Evolutionary conservation across 805 yeast genomes (phyloP).

Genomic region (Hanseniaspora lindneri): DNA sequence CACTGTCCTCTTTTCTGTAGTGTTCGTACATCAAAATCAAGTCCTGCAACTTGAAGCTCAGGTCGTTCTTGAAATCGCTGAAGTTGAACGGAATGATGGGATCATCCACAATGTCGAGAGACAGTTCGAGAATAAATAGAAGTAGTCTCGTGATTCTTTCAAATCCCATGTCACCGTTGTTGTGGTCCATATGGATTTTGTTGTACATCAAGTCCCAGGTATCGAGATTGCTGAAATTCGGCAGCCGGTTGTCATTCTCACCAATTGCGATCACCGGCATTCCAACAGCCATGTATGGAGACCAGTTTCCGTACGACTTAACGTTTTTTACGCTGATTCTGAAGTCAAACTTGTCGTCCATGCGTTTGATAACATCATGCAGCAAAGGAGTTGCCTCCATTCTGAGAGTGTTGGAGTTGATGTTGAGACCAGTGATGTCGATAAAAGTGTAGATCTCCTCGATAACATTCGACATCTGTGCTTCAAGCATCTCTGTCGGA

Average conservation of each 20-base stretch:
- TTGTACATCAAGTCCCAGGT: slow-evolving; percentile 44
- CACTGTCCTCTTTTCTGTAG: slow-evolving; percentile 28
- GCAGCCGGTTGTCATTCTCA: slow-evolving; percentile 31
- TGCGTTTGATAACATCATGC: slow-evolving; percentile 36
- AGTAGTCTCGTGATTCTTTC: slow-evolving; percentile 44
- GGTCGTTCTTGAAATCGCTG: slow-evolving; percentile 33
- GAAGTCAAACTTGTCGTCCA: slow-evolving; percentile 22
- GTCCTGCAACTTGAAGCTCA: slow-evolving; percentile 38
- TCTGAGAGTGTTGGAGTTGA: slow-evolving; percentile 44
- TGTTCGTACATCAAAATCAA: slow-evolving; percentile 24
- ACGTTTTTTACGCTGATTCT: slow-evolving; percentile 24
- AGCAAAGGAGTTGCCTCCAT: slow-evolving; percentile 57
- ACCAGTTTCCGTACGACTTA: slow-evolving; percentile 46
- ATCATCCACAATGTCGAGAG: slow-evolving; percentile 53
- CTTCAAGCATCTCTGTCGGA: slow-evolving; percentile 62
- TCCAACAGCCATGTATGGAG: slow-evolving; percentile 55
- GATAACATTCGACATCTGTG: slow-evolving; percentile 39
- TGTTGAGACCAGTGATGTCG: slow-evolving; percentile 42
- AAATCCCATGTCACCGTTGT: slow-evolving; percentile 44
- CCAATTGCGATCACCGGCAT: slow-evolving; percentile 31
- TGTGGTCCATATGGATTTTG: slow-evolving; percentile 17
- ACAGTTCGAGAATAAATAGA: slow-evolving; percentile 41
- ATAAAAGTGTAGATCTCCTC: slow-evolving; percentile 58
- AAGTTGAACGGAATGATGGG: slow-evolving; percentile 68
- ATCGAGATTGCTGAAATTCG: slow-evolving; percentile 59